Evolutionary conservation across 352 stramenopile species (phyloP).

Genomic region (Pythium rhizo-oryzae): DNA sequence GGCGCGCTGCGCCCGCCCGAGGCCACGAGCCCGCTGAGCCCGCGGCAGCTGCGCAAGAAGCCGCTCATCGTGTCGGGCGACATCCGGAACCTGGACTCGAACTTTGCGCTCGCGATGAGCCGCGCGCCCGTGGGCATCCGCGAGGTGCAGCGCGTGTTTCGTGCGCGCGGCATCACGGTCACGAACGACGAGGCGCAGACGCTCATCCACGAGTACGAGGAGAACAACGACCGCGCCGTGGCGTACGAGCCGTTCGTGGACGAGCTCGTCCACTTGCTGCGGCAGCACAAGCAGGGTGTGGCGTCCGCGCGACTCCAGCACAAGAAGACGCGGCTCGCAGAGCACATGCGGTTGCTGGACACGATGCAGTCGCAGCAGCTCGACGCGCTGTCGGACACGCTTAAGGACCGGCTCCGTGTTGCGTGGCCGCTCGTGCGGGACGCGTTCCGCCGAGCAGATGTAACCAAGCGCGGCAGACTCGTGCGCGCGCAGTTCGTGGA

Average conservation of each 20-base stretch:
- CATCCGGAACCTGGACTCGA: conserved; percentile 73
- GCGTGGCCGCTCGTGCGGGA: conserved; percentile 59
- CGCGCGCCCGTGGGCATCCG: conserved; percentile 39
- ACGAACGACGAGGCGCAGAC: conserved; percentile 59
- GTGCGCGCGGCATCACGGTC: conserved; percentile 47
- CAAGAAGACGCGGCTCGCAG: conserved; percentile 63
- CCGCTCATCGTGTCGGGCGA: conserved; percentile 65
- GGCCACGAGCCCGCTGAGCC: conserved; percentile 24
- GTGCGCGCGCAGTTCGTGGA: conserved; percentile 42
- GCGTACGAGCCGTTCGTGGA: conserved; percentile 66
- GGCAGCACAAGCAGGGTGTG: conserved; percentile 39
- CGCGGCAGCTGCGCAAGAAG: conserved; percentile 49
- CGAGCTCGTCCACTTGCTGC: conserved; percentile 54
- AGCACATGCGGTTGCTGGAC: conserved; percentile 51
- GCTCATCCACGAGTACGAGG: conserved; percentile 72
- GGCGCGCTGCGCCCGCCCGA: conserved; percentile 35
- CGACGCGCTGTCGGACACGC: conserved; percentile 46
- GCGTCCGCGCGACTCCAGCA: conserved; percentile 40
- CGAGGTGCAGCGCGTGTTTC: conserved; percentile 55
- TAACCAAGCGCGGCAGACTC: conserved; percentile 38
- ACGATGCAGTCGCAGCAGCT: conserved; percentile 50
- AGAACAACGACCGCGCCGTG: conserved; percentile 70
- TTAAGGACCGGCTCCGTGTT: conserved; percentile 49
- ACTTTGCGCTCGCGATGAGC: conserved; percentile 63
- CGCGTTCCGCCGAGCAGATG: conserved; percentile 50